phyloP scores from a whole-genome alignment of 805 yeast species.

The Wickerhamomyces canadensis region DNA sequence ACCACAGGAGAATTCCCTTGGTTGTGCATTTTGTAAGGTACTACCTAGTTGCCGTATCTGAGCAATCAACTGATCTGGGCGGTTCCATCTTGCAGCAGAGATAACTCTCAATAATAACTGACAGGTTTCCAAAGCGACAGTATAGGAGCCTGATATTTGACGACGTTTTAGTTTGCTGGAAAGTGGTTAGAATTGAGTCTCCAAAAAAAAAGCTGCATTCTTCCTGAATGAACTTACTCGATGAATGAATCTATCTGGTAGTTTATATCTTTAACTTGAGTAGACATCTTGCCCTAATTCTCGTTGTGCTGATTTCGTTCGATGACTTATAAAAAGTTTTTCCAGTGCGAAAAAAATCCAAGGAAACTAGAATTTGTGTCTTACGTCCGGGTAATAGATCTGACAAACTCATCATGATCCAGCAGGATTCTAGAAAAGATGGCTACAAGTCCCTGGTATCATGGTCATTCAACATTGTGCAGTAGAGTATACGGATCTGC shows the following conservation, averaged over 20 bases:
- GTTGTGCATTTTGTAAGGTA: conserved; percentile 71
- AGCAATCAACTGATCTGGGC: conserved; percentile 63
- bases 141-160: conserved; percentile 75
- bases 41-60: conserved; percentile 73
- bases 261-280: conserved; percentile 28
- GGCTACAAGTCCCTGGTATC: too few species aligned
- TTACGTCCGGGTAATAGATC: too few species aligned
- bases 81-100: conserved; percentile 84
- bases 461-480: too few species aligned
- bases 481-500: too few species aligned
- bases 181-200: conserved; percentile 3
- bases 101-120: conserved; percentile 83
- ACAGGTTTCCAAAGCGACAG: conserved; percentile 81
- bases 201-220: not conserved
- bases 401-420: too few species aligned
- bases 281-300: conserved; percentile 9
- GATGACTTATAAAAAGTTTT: too few species aligned
- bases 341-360: too few species aligned
- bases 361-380: too few species aligned
- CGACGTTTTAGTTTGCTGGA: conserved; percentile 64
- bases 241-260: conserved; percentile 38
- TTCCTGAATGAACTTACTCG: conserved; percentile 22
- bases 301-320: too few species aligned
- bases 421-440: too few species aligned
- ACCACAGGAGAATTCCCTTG: conserved; percentile 84